Conservation (phyloP, 192 early-diverging fungal genomes). For the Umbelopsis vinacea region DNA sequence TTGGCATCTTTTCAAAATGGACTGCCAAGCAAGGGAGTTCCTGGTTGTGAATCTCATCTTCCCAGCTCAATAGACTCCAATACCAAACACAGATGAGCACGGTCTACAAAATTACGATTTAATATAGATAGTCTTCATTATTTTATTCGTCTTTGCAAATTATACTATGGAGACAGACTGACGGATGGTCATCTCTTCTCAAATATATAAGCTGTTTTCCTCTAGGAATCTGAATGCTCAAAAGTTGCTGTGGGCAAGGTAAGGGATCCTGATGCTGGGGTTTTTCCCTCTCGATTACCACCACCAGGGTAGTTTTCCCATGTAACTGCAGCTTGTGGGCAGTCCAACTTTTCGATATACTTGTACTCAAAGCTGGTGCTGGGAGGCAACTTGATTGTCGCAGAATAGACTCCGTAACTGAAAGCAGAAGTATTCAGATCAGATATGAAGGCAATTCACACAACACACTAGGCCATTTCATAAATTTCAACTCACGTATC, state of each 20-base stretch:
- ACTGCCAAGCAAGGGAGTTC: too few relatives aligned
- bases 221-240: background rate
- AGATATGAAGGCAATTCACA: background rate
- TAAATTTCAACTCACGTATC: constrained; percentile 1
- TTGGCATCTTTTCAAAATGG: too few relatives aligned
- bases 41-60: too few relatives aligned
- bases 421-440: background rate
- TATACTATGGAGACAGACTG: too few relatives aligned
- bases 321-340: background rate
- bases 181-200: too few relatives aligned
- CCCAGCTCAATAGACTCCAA: too few relatives aligned
- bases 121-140: too few relatives aligned
- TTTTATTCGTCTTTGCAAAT: too few relatives aligned
- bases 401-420: background rate
- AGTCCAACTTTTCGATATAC: constrained; percentile 9
- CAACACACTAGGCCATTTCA: background rate
- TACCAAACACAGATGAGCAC: background rate
- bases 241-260: background rate
- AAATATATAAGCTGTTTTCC: too few relatives aligned
- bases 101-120: background rate
- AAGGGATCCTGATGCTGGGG: constrained; percentile 4
- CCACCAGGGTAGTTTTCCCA: constrained; percentile 20
- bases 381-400: background rate
- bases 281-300: constrained; percentile 6
- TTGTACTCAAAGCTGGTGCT: constrained; percentile 11